Conservation (phyloP, 2,329 filamentous ascomycete species). For the Colletotrichum simmondsii region DNA sequence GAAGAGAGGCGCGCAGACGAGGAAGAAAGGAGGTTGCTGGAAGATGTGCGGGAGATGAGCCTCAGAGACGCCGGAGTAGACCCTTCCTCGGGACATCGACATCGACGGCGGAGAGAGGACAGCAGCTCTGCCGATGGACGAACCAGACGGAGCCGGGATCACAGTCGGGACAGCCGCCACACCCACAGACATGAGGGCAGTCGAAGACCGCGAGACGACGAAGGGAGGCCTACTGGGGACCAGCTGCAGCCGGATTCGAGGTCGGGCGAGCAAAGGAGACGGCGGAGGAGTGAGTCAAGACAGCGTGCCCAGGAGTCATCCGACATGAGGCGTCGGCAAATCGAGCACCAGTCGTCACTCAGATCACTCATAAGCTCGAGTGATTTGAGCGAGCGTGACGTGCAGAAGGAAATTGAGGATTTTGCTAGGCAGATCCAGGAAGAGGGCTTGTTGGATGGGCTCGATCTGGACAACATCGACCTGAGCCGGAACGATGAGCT, state of each 20-base stretch:
- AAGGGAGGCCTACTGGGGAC: slow-evolving; percentile 46
- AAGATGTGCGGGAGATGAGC: slow-evolving; percentile 79
- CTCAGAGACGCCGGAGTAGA: slow-evolving; percentile 73
- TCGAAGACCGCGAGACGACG: slow-evolving; percentile 43
- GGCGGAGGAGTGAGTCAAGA: slow-evolving; percentile 57
- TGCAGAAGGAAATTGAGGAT: slow-evolving; percentile 89
- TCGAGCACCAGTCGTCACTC: slow-evolving; percentile 92
- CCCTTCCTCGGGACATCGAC: slow-evolving; percentile 42
- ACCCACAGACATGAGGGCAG: slow-evolving; percentile 42
- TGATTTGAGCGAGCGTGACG: slow-evolving; percentile 79
- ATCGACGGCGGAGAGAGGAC: slow-evolving; percentile 36
- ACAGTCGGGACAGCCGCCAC: slow-evolving; percentile 36
- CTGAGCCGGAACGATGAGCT: slow-evolving; percentile 88
- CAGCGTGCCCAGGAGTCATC: slow-evolving; percentile 51
- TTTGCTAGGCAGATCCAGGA: slow-evolving; percentile 90
- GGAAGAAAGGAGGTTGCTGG: slow-evolving; percentile 76
- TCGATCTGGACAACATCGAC: slow-evolving; percentile 90
- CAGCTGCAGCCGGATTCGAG: slow-evolving; percentile 50
- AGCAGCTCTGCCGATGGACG: slow-evolving; percentile 32
- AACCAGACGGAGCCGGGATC: slow-evolving; percentile 32
- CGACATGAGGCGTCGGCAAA: slow-evolving; percentile 61
- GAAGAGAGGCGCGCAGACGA: slow-evolving; percentile 68
- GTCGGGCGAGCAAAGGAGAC: slow-evolving; percentile 46
- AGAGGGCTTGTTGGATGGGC: slow-evolving; percentile 86
- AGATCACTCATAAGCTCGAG: slow-evolving; percentile 85